Base-by-base conservation (phyloP, 768 basidiomycete species). In the Lactarius indigo region DNA sequence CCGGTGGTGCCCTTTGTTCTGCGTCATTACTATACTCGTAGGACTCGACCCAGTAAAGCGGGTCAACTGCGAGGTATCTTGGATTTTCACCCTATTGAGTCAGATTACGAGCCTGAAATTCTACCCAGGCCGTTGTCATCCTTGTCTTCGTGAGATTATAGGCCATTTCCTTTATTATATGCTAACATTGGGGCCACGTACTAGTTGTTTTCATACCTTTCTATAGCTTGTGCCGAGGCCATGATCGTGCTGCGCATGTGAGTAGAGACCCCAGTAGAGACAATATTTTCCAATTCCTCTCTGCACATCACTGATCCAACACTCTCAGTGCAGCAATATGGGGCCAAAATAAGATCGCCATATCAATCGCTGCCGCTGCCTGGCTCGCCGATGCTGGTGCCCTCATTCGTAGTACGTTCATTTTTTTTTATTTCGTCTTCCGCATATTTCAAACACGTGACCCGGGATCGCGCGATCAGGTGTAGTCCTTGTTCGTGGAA, bases 171-270 rank as follows among this genome's bases (percentile, higher is more conserved):
- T 13, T 17, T 23, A 5, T 7, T 4, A 50, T 8, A 28, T 23
- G 23, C 50, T 6, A 52, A 50, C n/a, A n/a, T 54, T 62, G 7
- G 5, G 9, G n/a, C 47, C 17, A 18, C 8, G 17, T 41, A 3
- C 35, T 37, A 68, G 67, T 4, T 30, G 47, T 57, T 65, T 52
- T 39, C 26, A 3, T 37, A 13, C 15, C 23, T 61, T 23, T 20
- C 64, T 1, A 54, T 65, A 28, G 23, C 57, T 4, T 68, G 28
- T n/a, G 59, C 67, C 15, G 57, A 59, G 35, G 57, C 42, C 5
- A 59, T 68, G n/a, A 61, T 61, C 28, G 54, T 68, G 23, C 44
- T 65, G 31, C 68, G 68, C 42, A 57, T 68, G 67, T 68, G 52
- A 39, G 65, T 31, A 17, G n/a, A 20, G 59, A 20, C 15, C 17